phyloP scores from a whole-genome alignment of 2,329 filamentous ascomycete species.

The Sphaerostilbella broomeana region DNA sequence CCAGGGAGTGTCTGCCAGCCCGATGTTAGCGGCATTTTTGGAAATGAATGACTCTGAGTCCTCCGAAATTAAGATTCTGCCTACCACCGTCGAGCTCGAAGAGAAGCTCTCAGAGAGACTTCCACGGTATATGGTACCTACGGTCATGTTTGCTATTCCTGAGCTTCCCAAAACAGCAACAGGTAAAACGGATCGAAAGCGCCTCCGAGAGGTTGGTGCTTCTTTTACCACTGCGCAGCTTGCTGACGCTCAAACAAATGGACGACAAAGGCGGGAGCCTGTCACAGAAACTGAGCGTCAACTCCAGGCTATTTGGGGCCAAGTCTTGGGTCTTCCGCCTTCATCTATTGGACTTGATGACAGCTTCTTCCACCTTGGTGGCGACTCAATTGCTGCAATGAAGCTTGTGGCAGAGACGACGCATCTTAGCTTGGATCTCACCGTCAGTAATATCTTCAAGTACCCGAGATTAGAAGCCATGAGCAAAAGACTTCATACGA shows the following conservation, averaged over 20 bases:
- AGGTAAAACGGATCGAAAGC: neutral
- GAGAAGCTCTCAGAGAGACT: neutral
- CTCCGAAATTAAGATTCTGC: too few relatives aligned
- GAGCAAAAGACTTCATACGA: too few relatives aligned
- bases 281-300: neutral
- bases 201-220: neutral
- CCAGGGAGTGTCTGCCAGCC: neutral
- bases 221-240: neutral
- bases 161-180: neutral
- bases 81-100: conserved; percentile 15
- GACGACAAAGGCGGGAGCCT: neutral
- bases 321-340: conserved; percentile 24
- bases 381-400: conserved; percentile 41
- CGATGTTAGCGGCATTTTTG: neutral
- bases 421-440: neutral
- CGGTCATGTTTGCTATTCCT: neutral
- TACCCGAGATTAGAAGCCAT: neutral
- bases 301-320: conserved; percentile 21
- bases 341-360: conserved; percentile 23
- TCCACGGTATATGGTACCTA: conserved; percentile 2
- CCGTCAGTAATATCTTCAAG: neutral
- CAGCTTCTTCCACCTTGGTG: conserved; percentile 35
- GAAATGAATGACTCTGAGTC: neutral
- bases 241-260: neutral
- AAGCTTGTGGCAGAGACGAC: conserved; percentile 28